A percentile compares a stretch with the other conserved stretches of the same genome.
Evolutionary conservation across 768 basidiomycete species (phyloP).

Genomic region (Lentinula guzmanii): DNA sequence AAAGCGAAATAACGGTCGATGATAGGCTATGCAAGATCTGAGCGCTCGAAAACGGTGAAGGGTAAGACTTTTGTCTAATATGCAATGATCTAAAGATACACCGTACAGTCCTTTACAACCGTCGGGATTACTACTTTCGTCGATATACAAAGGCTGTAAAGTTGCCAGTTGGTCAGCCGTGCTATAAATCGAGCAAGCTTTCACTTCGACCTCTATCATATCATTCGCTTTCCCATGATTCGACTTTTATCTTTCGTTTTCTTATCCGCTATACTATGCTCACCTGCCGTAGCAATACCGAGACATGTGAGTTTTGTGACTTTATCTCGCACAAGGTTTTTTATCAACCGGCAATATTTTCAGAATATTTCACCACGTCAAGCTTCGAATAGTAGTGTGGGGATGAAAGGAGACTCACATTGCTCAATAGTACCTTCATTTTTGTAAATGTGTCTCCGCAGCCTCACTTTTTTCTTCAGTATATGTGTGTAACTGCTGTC

Average conservation of each 20-base stretch:
- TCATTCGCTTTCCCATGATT: background rate
- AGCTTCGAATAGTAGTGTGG: background rate
- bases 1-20: too few relatives aligned
- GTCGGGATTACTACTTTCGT: too few relatives aligned
- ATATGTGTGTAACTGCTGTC: slow-evolving; percentile 41
- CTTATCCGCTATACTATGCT: background rate
- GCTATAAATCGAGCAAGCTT: too few relatives aligned
- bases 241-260: background rate
- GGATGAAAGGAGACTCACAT: background rate
- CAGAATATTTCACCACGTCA: background rate
- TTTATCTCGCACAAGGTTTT: background rate
- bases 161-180: too few relatives aligned
- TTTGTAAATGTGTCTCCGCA: background rate
- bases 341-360: background rate
- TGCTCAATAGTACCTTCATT: background rate
- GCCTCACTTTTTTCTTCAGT: background rate
- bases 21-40: too few relatives aligned
- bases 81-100: too few relatives aligned
- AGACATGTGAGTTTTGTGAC: background rate
- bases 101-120: too few relatives aligned
- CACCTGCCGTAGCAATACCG: background rate
- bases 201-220: too few relatives aligned
- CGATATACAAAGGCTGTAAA: too few relatives aligned
- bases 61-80: too few relatives aligned
- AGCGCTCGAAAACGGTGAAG: too few relatives aligned